Evolutionary conservation across 345 rosid species (phyloP), one percentile per base, ranked within the genome.

Genomic region (Zanthoxylum bungeanum): DNA sequence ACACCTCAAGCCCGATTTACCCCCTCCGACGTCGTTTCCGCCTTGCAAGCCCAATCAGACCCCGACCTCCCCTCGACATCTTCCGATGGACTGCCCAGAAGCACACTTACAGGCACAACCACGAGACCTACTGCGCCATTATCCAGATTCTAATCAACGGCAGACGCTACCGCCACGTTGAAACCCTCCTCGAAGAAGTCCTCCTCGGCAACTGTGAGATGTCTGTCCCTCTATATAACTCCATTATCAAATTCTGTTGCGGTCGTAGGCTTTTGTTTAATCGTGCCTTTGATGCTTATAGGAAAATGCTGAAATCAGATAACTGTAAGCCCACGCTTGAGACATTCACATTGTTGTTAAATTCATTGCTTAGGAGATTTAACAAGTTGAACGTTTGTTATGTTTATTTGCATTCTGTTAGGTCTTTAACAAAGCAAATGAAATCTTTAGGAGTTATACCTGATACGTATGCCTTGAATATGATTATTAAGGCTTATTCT

Each of bases 31-130:
- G 98, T 95, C 11, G 90, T 79, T 9, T 47, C 71, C 4, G 97
- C 98, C 42, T 63, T 95, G 59, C 86, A 81, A 10, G 88, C 94
- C 25, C 98, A 89, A 78, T 75, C 86, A 6, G 97, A 95, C 74
- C 89, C 99, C 14, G 93, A 95, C 80, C 91, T 95, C 46, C 96
- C 4, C 79, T 85, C 72, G 96, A 91, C 77, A 89, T 95, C 58
- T 95, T 92, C 88, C 98, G 97, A 4, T 95, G 99, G 98, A 87
- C 97, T 4, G 80, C 96, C 40, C 91, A 78, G 66, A 88, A 86
- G 40, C 87, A 91, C 62, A 83, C 83, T 9, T 95, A 88, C 91
- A 81, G 76, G 69, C 98, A 92, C 85, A 84, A 80, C 62, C 79
- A 86, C 64, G 72, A 73, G 39, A 82, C 94, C 47, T 91, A 95